Conservation (phyloP, 768 basidiomycete genomes). For the Gloeopeniophorella convolvens region DNA sequence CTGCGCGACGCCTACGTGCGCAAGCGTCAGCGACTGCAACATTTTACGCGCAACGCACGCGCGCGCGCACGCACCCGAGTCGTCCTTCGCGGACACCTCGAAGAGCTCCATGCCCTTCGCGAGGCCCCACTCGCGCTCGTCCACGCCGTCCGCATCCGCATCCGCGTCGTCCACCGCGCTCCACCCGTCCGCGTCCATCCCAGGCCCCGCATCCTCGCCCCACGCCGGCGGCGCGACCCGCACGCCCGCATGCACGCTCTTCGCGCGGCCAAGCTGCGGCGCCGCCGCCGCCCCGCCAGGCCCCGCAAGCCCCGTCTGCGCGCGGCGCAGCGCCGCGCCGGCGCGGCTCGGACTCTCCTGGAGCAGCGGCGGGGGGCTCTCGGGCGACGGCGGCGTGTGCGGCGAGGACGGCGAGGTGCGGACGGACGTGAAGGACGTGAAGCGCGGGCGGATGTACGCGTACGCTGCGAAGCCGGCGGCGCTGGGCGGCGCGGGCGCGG, state of each 20-base stretch:
- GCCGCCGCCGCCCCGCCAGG: too few species aligned
- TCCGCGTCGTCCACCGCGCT: too few species aligned
- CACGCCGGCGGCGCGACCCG: too few species aligned
- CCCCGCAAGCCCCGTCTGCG: slow-evolving; percentile 27
- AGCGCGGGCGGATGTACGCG: slow-evolving; percentile 72
- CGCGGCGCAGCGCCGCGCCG: slow-evolving; percentile 33
- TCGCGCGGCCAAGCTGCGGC: too few species aligned
- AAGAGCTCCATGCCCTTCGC: slow-evolving; percentile 82
- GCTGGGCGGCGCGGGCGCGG: slow-evolving; percentile 54
- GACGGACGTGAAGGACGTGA: slow-evolving; percentile 63
- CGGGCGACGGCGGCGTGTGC: slow-evolving; percentile 34
- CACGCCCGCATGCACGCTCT: slow-evolving; percentile 39
- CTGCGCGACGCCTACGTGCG: slow-evolving; percentile 58
- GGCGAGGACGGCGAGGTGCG: slow-evolving; percentile 63
- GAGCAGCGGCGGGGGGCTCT: slow-evolving; percentile 49
- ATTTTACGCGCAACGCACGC: too few species aligned
- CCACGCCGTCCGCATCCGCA: slow-evolving; percentile 40
- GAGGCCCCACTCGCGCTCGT: slow-evolving; percentile 67
- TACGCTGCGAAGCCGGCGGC: slow-evolving; percentile 57
- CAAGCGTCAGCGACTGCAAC: background rate
- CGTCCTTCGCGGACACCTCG: slow-evolving; percentile 90
- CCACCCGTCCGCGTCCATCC: slow-evolving; percentile 50
- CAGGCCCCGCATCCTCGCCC: slow-evolving; percentile 52
- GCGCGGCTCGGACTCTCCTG: slow-evolving; percentile 45
- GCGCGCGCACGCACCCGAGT: slow-evolving; percentile 55